Evolutionary conservation across 1,139 yeast genomes (phyloP).

Genomic region (Yamadazyma taylorii): DNA sequence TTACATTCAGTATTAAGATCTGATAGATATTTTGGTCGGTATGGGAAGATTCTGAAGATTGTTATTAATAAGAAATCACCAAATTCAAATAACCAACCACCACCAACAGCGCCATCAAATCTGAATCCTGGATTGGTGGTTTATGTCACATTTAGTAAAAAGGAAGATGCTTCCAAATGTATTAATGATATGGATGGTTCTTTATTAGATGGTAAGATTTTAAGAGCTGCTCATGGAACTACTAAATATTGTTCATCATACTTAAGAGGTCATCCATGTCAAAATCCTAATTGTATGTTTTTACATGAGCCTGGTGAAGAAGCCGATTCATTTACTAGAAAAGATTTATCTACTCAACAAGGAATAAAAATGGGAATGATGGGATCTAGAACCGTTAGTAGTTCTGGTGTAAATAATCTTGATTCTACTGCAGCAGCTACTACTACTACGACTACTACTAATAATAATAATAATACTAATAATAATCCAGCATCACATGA

Average conservation of each 20-base stretch:
- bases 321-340: slow-evolving; percentile 94
- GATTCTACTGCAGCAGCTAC: too few species aligned
- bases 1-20: slow-evolving; percentile 81
- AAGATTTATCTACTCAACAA: slow-evolving; percentile 84
- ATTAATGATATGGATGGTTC: slow-evolving; percentile 94
- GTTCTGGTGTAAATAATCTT: slow-evolving; percentile 21
- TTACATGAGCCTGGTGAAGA: slow-evolving; percentile 99
- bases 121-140: slow-evolving; percentile 85
- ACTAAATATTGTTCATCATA: slow-evolving; percentile 97
- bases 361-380: slow-evolving; percentile 60
- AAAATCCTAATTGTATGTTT: slow-evolving; percentile 98
- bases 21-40: slow-evolving; percentile 96
- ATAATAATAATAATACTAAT: slow-evolving; percentile 3
- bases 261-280: slow-evolving; percentile 93
- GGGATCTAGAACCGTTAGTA: slow-evolving; percentile 20
- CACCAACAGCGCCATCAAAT: too few species aligned
- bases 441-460: slow-evolving; percentile 17
- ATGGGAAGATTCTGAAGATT: slow-evolving; percentile 91
- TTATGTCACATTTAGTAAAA: slow-evolving; percentile 87
- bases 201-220: slow-evolving; percentile 81
- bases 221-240: slow-evolving; percentile 96
- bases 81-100: slow-evolving; percentile 34
- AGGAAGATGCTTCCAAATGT: slow-evolving; percentile 93
- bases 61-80: slow-evolving; percentile 85
- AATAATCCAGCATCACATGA: slow-evolving; percentile 55